phyloP scores from a whole-genome alignment of 805 yeast species.

The Metschnikowia kunwiensis region DNA sequence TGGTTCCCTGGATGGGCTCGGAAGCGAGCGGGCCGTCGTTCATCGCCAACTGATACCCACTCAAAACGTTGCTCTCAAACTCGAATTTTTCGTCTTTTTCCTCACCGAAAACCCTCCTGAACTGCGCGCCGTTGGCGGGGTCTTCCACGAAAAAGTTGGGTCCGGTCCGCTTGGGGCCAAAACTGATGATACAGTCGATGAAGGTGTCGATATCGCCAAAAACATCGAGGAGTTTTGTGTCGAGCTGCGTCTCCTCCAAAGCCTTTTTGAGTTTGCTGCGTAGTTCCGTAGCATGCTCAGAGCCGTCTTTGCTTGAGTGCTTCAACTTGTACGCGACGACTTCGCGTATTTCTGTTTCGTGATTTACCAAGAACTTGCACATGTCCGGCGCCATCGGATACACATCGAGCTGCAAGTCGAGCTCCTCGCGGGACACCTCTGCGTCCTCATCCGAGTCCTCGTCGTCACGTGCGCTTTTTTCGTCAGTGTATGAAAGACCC shows the following conservation, averaged over 20 bases:
- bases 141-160: constrained; percentile 70
- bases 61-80: constrained; percentile 60
- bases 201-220: constrained; percentile 22
- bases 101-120: constrained; percentile 27
- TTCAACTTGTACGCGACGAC: constrained; percentile 22
- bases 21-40: constrained; percentile 84
- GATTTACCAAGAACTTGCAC: constrained; percentile 46
- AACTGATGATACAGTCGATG: constrained; percentile 46
- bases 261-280: constrained; percentile 12
- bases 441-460: constrained; percentile 16
- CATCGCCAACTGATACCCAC: constrained; percentile 83
- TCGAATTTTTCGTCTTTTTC: constrained; percentile 25
- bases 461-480: constrained; percentile 14
- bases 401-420: constrained; percentile 50
- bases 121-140: constrained; percentile 25
- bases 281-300: constrained; percentile 9
- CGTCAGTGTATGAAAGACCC: constrained; percentile 57
- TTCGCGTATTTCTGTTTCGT: constrained; percentile 43
- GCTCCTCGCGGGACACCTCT: constrained; percentile 22
- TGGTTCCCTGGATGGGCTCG: constrained; percentile 84
- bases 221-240: constrained; percentile 18
- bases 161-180: constrained; percentile 77
- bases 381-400: constrained; percentile 56
- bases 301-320: constrained; percentile 20
- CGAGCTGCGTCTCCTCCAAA: constrained; percentile 12